phyloP scores from a whole-genome alignment of 2,329 filamentous ascomycete species.

The Phaeosphaeriaceae sp. region DNA sequence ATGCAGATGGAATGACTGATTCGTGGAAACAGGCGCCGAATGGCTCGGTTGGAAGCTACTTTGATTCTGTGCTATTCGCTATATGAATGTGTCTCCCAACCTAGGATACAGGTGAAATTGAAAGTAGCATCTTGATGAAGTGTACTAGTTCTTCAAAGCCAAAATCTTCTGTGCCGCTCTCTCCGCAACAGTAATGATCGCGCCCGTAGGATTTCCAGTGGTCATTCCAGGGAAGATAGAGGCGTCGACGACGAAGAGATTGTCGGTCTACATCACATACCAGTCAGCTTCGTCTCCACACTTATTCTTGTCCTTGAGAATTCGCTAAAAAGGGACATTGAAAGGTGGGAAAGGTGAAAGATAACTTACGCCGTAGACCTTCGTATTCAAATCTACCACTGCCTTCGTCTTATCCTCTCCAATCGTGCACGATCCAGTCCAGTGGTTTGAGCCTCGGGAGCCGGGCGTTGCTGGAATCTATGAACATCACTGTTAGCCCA shows the following conservation, averaged over 20 bases:
- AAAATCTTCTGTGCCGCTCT: conserved; percentile 38
- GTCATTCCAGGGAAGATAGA: conserved; percentile 53
- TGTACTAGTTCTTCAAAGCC: conserved; percentile 21
- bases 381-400: conserved; percentile 58
- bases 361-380: conserved; percentile 48
- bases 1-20: too few species aligned
- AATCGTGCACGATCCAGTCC: conserved; percentile 62
- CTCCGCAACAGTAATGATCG: conserved; percentile 37
- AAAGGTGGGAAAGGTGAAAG: neutral
- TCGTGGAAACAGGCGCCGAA: too few species aligned
- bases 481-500: neutral
- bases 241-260: conserved; percentile 54
- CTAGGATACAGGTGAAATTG: too few species aligned
- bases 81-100: too few species aligned
- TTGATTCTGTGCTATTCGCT: too few species aligned
- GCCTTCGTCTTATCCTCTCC: conserved; percentile 49
- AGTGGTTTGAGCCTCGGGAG: conserved; percentile 50
- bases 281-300: neutral
- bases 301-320: too few species aligned
- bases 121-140: too few species aligned
- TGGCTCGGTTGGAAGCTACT: too few species aligned
- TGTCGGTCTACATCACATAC: conserved; percentile 27
- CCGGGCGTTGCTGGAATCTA: conserved; percentile 33
- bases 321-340: neutral
- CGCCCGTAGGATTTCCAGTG: conserved; percentile 37